Conservation (phyloP, 139 green algal genomes). For the Coelastrella sp. region DNA sequence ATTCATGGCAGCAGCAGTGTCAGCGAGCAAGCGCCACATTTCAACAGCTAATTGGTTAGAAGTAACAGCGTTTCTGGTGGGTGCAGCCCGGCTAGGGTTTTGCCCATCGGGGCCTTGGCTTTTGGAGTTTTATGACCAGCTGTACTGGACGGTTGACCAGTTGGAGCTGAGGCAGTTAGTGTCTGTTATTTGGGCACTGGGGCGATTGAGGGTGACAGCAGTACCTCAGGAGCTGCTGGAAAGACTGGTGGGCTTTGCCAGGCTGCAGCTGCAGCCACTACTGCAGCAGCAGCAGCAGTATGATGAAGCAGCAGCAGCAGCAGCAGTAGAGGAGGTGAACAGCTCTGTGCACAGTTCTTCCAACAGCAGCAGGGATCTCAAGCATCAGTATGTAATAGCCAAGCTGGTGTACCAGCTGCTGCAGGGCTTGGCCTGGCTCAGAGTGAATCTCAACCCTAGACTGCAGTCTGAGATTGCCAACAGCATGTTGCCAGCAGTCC, state of each 20-base stretch:
- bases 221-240: constrained; percentile 39
- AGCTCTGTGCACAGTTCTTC: not conserved
- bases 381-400: not conserved
- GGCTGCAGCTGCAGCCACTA: not conserved
- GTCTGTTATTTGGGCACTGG: not conserved
- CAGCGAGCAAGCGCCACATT: not conserved
- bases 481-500: not conserved
- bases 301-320: not conserved
- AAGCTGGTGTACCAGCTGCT: not conserved
- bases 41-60: not conserved
- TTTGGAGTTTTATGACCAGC: constrained; percentile 10
- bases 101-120: constrained; percentile 2
- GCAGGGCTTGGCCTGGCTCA: not conserved
- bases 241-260: not conserved
- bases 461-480: not conserved
- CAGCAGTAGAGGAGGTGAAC: not conserved
- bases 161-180: not conserved
- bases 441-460: not conserved
- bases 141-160: constrained; percentile 18
- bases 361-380: not conserved
- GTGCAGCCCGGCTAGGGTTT: not conserved
- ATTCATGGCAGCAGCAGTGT: not conserved
- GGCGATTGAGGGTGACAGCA: not conserved
- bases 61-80: not conserved
- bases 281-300: not conserved